phyloP scores from a whole-genome alignment of 495 filamentous ascomycete species.

The Usnea hakonensis region DNA sequence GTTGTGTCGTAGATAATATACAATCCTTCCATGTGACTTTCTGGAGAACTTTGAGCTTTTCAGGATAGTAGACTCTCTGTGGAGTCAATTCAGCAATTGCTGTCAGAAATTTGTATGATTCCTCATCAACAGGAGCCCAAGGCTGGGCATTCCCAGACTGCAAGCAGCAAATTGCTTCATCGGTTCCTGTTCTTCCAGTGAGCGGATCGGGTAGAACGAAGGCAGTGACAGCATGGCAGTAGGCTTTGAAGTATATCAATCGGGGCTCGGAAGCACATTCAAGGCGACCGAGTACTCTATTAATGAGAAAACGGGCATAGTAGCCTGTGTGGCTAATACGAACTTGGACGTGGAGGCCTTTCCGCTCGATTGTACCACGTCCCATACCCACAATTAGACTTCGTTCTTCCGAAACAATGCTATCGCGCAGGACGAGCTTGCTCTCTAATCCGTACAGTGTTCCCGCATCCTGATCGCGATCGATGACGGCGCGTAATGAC shows the following conservation, averaged over 20 bases:
- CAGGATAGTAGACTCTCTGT: conserved; percentile 48
- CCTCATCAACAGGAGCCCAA: conserved; percentile 38
- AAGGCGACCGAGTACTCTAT: conserved; percentile 43
- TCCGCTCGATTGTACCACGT: conserved; percentile 17
- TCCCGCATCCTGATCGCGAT: conserved; percentile 41
- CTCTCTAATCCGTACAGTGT: conserved; percentile 47
- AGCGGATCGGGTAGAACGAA: conserved; percentile 51
- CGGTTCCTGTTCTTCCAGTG: conserved; percentile 52
- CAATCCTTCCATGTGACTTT: conserved; percentile 37
- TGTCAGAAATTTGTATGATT: conserved; percentile 33
- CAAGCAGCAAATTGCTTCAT: conserved; percentile 47
- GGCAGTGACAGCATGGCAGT: conserved; percentile 57
- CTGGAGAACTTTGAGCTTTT: conserved; percentile 41
- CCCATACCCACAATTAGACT: conserved; percentile 47
- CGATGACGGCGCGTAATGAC: conserved; percentile 50
- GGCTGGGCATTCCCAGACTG: conserved; percentile 44
- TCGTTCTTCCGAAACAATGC: conserved; percentile 28
- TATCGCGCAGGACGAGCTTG: conserved; percentile 43
- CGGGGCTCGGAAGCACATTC: conserved; percentile 14
- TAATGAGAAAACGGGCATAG: conserved; percentile 41
- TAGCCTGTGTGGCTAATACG: conserved; percentile 25
- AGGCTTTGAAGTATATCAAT: conserved; percentile 33
- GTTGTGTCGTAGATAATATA: conserved; percentile 44
- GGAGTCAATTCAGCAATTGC: conserved; percentile 47
- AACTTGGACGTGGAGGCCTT: conserved; percentile 37